Evolutionary conservation across 208 protist genomes (phyloP).

Genomic region (Naegleria gruberi): DNA sequence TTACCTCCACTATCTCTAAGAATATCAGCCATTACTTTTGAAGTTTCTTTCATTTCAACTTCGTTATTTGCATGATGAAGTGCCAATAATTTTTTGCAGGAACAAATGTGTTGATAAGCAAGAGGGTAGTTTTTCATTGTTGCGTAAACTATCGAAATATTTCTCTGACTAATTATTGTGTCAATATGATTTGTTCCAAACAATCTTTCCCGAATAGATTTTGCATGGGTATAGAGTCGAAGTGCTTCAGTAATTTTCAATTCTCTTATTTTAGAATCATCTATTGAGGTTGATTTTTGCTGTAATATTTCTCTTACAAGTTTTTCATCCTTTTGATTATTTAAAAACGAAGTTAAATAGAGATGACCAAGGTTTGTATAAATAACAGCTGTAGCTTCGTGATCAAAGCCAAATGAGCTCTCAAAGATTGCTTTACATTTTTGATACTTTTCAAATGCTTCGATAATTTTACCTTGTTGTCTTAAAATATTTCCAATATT

Average conservation of each 20-base stretch:
- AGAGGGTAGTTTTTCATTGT: background rate
- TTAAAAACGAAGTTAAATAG: background rate
- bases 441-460: background rate
- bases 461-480: background rate
- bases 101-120: background rate
- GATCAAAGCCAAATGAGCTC: background rate
- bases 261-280: background rate
- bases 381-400: background rate
- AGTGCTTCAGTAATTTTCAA: background rate
- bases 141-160: background rate
- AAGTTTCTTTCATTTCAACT: background rate
- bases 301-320: background rate
- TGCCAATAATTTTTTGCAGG: background rate
- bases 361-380: background rate
- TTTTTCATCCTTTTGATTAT: background rate
- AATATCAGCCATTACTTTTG: background rate
- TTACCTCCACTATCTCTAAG: background rate
- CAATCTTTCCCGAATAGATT: background rate
- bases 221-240: background rate
- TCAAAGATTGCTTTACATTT: background rate
- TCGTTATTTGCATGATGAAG: background rate
- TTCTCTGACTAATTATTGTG: background rate
- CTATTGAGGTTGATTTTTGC: too few relatives aligned
- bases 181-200: background rate
- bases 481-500: background rate